These are phyloP conservation scores for Acacia concinna DNA, from an alignment of 331 rosid genomes.

Conservation along the genomic window DNA sequence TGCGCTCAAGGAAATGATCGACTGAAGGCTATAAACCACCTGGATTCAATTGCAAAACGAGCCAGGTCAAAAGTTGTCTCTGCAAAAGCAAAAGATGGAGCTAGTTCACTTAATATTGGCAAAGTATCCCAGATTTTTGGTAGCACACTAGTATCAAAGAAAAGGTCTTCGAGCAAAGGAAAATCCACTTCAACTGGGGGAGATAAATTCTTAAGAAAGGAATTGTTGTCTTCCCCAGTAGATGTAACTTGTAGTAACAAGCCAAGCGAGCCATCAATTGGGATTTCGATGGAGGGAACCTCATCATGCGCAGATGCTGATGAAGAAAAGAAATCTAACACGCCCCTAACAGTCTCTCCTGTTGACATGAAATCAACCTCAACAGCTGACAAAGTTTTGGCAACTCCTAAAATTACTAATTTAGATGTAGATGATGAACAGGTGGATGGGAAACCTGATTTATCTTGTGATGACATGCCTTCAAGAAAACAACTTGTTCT, in stretches of 20 bases:
- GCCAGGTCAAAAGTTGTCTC: constrained; percentile 78
- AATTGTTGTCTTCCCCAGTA: constrained; percentile 43
- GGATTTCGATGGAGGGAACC: constrained; percentile 49
- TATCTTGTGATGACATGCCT: constrained; percentile 46
- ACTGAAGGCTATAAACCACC: constrained; percentile 53
- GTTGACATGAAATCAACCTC: constrained; percentile 47
- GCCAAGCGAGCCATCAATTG: constrained; percentile 50
- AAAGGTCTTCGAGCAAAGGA: constrained; percentile 78
- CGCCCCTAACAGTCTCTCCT: constrained; percentile 44
- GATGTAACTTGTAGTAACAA: constrained; percentile 56
- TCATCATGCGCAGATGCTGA: constrained; percentile 54
- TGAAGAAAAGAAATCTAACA: constrained; percentile 46
- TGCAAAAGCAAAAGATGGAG: constrained; percentile 60
- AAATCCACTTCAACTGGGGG: constrained; percentile 56
- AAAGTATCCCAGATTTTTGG: constrained; percentile 81
- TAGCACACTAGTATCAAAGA: constrained; percentile 65
- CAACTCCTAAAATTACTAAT: constrained; percentile 50
- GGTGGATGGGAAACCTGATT: constrained; percentile 49
- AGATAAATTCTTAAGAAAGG: constrained; percentile 50
- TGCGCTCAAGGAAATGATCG: constrained; percentile 75
- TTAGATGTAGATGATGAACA: constrained; percentile 49
- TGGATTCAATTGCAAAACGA: constrained; percentile 81
- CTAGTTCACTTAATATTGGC: constrained; percentile 58
- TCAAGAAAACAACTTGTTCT: constrained; percentile 64
- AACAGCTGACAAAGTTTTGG: constrained; percentile 49